A percentile compares a stretch with the other conserved stretches of the same genome.
Evolutionary conservation across 495 filamentous ascomycete genomes (phyloP).

Genomic region (Hypomontagnella submonticulosa): DNA sequence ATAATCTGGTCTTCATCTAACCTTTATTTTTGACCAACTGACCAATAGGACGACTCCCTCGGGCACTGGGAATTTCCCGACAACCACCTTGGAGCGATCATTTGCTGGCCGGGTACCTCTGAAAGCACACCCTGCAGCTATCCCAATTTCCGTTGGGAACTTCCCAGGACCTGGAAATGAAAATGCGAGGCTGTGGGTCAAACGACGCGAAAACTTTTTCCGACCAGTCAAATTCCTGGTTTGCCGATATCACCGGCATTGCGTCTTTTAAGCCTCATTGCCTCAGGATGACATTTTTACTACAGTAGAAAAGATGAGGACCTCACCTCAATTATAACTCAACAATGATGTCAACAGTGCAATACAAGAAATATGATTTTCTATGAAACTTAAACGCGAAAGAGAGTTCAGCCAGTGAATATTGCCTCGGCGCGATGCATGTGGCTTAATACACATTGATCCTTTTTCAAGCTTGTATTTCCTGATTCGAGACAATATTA

Average conservation of each 20-base stretch:
- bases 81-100: constrained; percentile 1
- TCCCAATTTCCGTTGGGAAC: constrained; percentile 38
- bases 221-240: constrained; percentile 21
- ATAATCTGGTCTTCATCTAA: constrained; percentile 33
- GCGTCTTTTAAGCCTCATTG: constrained; percentile 38
- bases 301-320: background rate
- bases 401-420: constrained; percentile 10
- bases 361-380: too few relatives aligned
- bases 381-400: background rate
- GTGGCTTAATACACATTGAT: constrained; percentile 4
- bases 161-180: constrained; percentile 34
- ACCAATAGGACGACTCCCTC: constrained; percentile 26
- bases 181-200: constrained; percentile 24
- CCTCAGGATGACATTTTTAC: constrained; percentile 26
- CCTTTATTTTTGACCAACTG: constrained; percentile 22
- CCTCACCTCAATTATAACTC: too few relatives aligned
- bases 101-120: background rate
- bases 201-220: constrained; percentile 30
- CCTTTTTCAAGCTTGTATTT: constrained; percentile 1
- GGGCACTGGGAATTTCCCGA: constrained; percentile 27
- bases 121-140: constrained; percentile 2
- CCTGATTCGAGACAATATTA: constrained; percentile 1
- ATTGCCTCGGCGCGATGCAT: background rate
- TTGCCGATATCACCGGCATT: constrained; percentile 15
- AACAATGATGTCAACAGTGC: too few relatives aligned